Evolutionary conservation across 164 flowering plant species (phyloP).

Genomic region (Tinospora cordifolia): DNA sequence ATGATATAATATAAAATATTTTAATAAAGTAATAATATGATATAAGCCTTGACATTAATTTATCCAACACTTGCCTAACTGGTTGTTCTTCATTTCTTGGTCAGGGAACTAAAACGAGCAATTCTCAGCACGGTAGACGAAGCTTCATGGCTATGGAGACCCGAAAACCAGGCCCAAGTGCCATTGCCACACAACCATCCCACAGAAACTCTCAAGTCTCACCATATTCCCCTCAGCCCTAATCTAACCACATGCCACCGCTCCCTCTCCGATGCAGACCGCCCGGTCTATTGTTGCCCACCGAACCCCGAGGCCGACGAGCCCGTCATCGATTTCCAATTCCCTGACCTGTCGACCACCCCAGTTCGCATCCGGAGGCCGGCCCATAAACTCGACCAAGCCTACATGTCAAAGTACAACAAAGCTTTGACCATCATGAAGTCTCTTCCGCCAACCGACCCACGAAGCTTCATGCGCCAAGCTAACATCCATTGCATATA

Average conservation of each 20-base stretch:
- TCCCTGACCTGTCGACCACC: constrained; percentile 16
- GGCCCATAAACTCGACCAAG: constrained; percentile 9
- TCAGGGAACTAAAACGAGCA: constrained; percentile 2
- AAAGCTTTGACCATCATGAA: constrained; percentile 21
- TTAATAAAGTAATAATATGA: too few species aligned
- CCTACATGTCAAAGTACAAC: constrained; percentile 16
- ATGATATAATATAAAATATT: too few species aligned
- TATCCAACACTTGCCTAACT: too few species aligned
- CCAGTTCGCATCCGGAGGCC: constrained; percentile 15
- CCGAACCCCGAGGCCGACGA: constrained; percentile 9
- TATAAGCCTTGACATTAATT: too few species aligned
- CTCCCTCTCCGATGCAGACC: constrained; percentile 6
- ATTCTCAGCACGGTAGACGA: not conserved
- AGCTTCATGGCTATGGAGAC: not conserved
- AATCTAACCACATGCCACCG: constrained; percentile 18
- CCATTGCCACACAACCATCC: not conserved
- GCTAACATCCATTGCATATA: constrained; percentile 23
- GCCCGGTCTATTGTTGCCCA: constrained; percentile 22
- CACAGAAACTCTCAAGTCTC: not conserved
- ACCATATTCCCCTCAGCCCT: constrained; percentile 1
- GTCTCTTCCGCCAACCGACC: constrained; percentile 20
- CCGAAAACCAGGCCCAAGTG: not conserved
- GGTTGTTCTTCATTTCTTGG: not conserved
- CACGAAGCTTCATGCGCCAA: constrained; percentile 20
- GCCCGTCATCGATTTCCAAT: constrained; percentile 15